Conservation (phyloP, 331 rosid genomes). For the Acacia pycnantha region DNA sequence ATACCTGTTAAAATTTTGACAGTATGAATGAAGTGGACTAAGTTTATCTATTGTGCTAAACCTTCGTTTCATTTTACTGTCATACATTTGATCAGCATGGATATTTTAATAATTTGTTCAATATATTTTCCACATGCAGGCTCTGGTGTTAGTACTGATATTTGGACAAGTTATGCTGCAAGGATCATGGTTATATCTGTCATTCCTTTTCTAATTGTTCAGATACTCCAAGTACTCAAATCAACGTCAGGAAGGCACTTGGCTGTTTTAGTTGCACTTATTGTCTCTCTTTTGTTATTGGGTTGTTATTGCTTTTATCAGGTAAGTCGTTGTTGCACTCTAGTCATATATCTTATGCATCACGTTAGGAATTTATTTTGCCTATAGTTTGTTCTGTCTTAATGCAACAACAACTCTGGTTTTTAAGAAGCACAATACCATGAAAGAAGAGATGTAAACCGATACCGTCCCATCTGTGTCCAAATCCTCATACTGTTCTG, state of each 20-base stretch:
- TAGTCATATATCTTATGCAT: neutral
- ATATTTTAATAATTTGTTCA: neutral
- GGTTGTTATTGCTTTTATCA: constrained; percentile 73
- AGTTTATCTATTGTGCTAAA: constrained; percentile 4
- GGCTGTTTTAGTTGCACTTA: constrained; percentile 65
- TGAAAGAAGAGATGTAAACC: neutral
- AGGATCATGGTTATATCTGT: constrained; percentile 76
- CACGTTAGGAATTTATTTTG: neutral
- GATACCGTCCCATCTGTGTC: neutral
- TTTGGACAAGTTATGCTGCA: constrained; percentile 89
- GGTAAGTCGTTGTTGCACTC: constrained; percentile 36
- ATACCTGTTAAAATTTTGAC: neutral
- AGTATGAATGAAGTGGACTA: neutral
- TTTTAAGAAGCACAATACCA: neutral
- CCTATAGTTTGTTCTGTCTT: no score
- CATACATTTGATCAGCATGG: neutral
- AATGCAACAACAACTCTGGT: neutral
- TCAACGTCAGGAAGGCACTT: constrained; percentile 69
- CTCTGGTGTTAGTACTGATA: constrained; percentile 90
- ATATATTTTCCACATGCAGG: constrained; percentile 45
- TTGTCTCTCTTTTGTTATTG: constrained; percentile 23
- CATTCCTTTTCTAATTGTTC: constrained; percentile 79
- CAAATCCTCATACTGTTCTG: neutral
- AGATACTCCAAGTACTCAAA: constrained; percentile 69
- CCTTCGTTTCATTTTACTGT: neutral